phyloP scores from a whole-genome alignment of 1,284 basidiomycete species.

The Schizophyllum commune region DNA sequence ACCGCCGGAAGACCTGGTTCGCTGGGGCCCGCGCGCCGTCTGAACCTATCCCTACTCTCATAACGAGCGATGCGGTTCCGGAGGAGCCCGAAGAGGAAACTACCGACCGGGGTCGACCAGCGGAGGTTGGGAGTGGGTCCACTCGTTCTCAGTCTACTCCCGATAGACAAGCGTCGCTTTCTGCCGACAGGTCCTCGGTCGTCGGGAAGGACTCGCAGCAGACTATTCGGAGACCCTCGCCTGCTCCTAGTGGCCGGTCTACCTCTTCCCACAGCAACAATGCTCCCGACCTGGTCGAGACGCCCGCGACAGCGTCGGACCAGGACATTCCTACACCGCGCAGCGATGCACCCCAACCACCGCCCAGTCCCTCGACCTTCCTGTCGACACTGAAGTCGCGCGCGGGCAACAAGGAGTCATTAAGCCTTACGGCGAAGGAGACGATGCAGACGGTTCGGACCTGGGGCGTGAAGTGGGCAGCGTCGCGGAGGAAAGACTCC shows the following conservation, averaged over 20 bases:
- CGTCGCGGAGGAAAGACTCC: conserved; percentile 9
- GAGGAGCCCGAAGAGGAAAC: background rate
- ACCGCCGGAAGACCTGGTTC: conserved; percentile 12
- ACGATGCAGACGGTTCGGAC: conserved; percentile 78
- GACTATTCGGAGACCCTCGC: conserved; percentile 2
- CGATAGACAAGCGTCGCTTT: background rate
- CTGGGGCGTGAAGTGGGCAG: conserved; percentile 75
- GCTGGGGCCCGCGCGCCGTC: background rate
- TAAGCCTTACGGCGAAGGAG: conserved; percentile 76
- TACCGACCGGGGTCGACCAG: background rate
- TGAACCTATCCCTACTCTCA: background rate
- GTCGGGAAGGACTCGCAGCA: background rate
- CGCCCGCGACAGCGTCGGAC: background rate
- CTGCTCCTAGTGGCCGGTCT: conserved; percentile 17
- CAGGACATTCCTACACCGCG: background rate
- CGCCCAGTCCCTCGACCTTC: conserved; percentile 32
- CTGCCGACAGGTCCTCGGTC: background rate
- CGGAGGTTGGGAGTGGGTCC: background rate
- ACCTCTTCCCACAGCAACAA: no score
- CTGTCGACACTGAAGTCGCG: conserved; percentile 72
- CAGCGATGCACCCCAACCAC: background rate
- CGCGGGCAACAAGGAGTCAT: conserved; percentile 73
- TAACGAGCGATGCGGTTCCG: background rate
- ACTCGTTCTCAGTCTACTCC: background rate
- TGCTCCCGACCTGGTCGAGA: background rate